A percentile compares a stretch with the other conserved stretches of the same genome.
Evolutionary conservation across 176 grass and related monocot genomes (phyloP).

Genomic region (Pharus latifolius): DNA sequence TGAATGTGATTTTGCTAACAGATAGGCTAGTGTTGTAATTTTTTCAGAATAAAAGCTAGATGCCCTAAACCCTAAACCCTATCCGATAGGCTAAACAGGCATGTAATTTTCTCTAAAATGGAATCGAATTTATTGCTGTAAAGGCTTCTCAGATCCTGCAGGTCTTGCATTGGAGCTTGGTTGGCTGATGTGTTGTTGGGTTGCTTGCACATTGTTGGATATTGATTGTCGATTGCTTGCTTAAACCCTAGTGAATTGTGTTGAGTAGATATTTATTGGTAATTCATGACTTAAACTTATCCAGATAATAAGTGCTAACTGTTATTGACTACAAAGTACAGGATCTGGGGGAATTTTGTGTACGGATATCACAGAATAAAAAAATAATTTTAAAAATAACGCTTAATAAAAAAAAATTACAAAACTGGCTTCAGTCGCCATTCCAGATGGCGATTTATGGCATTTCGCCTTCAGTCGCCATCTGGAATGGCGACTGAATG

Average conservation of each 20-base stretch:
- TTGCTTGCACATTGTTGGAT: background rate
- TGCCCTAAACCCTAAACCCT: too few species aligned
- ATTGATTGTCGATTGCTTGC: background rate
- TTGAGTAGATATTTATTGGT: background rate
- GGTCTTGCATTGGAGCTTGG: background rate
- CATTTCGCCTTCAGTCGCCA: too few species aligned
- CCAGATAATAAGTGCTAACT: background rate
- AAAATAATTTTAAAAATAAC: background rate
- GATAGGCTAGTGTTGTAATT: background rate
- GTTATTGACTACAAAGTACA: conserved; percentile 5
- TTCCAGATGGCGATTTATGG: too few species aligned
- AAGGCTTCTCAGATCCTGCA: background rate
- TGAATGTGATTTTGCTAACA: background rate
- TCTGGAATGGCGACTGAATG: too few species aligned
- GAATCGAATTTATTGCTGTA: too few species aligned
- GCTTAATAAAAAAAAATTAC: too few species aligned
- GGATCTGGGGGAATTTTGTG: conserved; percentile 25
- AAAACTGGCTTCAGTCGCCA: too few species aligned
- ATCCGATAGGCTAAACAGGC: too few species aligned
- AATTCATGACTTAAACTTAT: background rate
- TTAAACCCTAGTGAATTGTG: background rate
- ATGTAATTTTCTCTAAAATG: background rate
- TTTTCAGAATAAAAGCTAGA: too few species aligned
- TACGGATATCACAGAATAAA: too few species aligned
- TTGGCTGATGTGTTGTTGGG: background rate